Base-by-base conservation (phyloP, 2,329 filamentous ascomycete genomes). In the Curvularia sp. region DNA sequence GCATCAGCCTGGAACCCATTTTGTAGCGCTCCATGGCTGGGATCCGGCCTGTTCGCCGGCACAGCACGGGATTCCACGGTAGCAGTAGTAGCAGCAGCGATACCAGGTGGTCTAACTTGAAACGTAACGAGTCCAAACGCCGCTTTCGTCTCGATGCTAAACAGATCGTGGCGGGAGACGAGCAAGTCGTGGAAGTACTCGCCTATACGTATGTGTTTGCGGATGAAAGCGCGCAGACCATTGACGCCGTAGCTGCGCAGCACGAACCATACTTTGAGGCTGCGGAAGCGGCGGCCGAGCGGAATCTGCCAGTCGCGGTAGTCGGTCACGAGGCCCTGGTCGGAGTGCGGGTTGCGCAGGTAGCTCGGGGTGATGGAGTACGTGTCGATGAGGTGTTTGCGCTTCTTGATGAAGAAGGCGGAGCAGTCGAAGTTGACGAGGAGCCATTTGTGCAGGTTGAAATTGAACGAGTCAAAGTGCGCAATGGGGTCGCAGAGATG, bases 261-360 rank as follows among this genome's bases (percentile, higher is more conserved):
- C 7, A 98, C 93, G 74, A 97, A 97, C 94, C 94, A 98, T 63
- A 97, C 88, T 81, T 98, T 98, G 57, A 98, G 80, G 2, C 89
- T 87, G 59, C 94, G 86, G 84, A 98, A 98, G 15, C 94, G 84
- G 2, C 94, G 84, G 8, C 94, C 94, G 0, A 98, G 87, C 0
- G 94, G 93, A 70, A 98, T 96, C 79, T 97, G 93, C 94, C 94
- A 98, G 82, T 98, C 93, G 46, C 94, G 87, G 81, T 97, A 97
- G 78, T 98, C 94, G 23, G 92, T 97, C 1, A 97, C 94, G 1
- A 94, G 84, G 0, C 92, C 93, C 36, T 84, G 86, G 68, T 95
- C 92, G 3, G 89, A 91, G 79, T 89, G 92, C 3, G 86, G 81
- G 78, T 97, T 97, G 63, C 88, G 84, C 27, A 97, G 86, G 80